Base-by-base conservation (phyloP, 371 early-diverging fungal species). In the Apophysomyces variabilis region DNA sequence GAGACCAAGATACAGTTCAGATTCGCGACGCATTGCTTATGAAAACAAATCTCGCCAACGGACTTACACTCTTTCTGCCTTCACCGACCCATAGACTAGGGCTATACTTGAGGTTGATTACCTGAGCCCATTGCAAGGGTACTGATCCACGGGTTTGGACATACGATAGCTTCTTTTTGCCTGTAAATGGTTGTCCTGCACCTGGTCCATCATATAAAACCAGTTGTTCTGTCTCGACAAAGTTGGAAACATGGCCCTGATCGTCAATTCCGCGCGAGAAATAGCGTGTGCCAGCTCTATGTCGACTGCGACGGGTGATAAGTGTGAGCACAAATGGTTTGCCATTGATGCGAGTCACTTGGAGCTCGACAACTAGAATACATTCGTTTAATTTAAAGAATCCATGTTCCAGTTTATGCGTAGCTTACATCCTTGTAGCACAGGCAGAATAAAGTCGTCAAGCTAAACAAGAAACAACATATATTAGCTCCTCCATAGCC, bases 71-170 rank as follows among this genome's bases (percentile, higher is more conserved):
- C 57, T 86, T 79, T 45, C 85, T 81, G 56, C 81, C 79, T 36
- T 86, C 86, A 56, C 89, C 87, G 38, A 97, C 73, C 70, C 88
- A 87, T 43, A 97, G 86, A 43, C 85, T 82, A 4, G 99, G 99
- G 18, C 91, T 92, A 70, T 99, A 99, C 58, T 92, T 90, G 69
- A 94, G 85, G 66, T 94, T 94, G 71, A 93, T 90, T 58, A 90
- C 81, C 74, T 99, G 99, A 13, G 88, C 77, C 99, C 99, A 99
- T 67, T 85, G 93, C 11, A 99, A 76, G 18, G 99, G 99, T 68
- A 99, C 96, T 0, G 98, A 98, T 5, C 99, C 99, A 58, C 99
- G 90, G 3, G 96, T 91, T 72, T 99, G 99, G 11, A 98, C 89
- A 85, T 88, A 95, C 3, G 95, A 75, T 6, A 88, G 66, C 66